A percentile compares a stretch with the other conserved stretches of the same genome.
phyloP scores from a whole-genome alignment of 345 rosid species.

The Eucalyptus victrix region DNA sequence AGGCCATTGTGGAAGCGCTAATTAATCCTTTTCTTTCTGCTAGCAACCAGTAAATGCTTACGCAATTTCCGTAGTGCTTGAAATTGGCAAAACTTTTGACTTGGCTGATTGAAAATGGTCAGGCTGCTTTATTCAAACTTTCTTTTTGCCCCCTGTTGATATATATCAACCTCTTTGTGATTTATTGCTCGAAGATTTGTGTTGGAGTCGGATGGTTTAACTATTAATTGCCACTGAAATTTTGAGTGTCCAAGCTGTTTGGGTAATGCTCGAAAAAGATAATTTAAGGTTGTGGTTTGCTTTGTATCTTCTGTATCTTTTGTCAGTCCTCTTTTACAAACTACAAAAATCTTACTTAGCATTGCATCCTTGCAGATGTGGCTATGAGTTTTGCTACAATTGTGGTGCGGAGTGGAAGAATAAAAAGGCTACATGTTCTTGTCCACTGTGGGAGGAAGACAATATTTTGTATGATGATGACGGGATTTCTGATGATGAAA shows the following conservation, averaged over 20 bases:
- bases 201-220: background rate
- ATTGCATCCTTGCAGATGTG: conserved; percentile 19
- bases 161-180: background rate
- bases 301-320: background rate
- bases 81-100: background rate
- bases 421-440: conserved; percentile 40
- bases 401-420: conserved; percentile 58
- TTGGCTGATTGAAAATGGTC: background rate
- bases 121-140: background rate
- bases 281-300: background rate
- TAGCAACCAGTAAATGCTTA: background rate
- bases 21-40: background rate
- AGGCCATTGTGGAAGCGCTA: background rate
- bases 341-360: background rate
- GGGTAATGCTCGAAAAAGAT: background rate
- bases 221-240: background rate
- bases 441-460: conserved; percentile 50
- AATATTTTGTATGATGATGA: conserved; percentile 6
- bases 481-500: background rate
- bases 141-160: background rate
- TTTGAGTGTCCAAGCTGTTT: background rate
- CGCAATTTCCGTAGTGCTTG: background rate
- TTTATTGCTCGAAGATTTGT: background rate
- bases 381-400: conserved; percentile 54
- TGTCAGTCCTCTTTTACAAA: background rate